A percentile compares a stretch with the other conserved stretches of the same genome.
phyloP scores from a whole-genome alignment of 2,329 filamentous ascomycete genomes.

The Curvularia eragrostidis region DNA sequence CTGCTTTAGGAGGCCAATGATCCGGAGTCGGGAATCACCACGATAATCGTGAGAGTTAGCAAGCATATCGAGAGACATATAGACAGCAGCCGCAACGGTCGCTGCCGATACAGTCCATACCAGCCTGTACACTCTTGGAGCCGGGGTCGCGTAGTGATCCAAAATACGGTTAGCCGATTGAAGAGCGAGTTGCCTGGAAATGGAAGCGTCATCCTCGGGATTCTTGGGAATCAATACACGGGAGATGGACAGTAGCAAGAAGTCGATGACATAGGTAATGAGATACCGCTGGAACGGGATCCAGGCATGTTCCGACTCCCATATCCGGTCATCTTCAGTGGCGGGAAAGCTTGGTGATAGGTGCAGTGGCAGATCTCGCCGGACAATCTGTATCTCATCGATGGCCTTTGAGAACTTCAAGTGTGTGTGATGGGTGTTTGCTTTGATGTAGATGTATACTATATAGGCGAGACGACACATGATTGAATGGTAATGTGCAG shows the following conservation, averaged over 20 bases:
- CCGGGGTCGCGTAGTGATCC: constrained; percentile 13
- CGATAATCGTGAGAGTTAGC: constrained; percentile 15
- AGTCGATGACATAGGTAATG: constrained; percentile 16
- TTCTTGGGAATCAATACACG: constrained; percentile 13
- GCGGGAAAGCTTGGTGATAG: constrained; percentile 14
- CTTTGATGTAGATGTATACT: constrained; percentile 22
- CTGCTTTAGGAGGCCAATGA: constrained; percentile 10
- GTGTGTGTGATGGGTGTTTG: constrained; percentile 19
- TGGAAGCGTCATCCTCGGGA: constrained; percentile 4
- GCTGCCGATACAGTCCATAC: constrained; percentile 20
- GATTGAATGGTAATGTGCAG: constrained; percentile 19
- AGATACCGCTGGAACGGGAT: constrained; percentile 21
- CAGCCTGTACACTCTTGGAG: constrained; percentile 16
- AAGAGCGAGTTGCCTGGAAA: constrained; percentile 11
- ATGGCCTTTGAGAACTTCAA: constrained; percentile 20
- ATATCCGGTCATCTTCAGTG: constrained; percentile 14
- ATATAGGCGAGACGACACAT: constrained; percentile 19
- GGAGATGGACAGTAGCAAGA: constrained; percentile 16
- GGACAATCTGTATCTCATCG: constrained; percentile 11
- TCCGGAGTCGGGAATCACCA: constrained; percentile 4
- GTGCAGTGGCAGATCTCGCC: constrained; percentile 11
- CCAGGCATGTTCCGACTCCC: constrained; percentile 18
- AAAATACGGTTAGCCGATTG: constrained; percentile 15
- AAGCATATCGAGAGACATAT: constrained; percentile 16
- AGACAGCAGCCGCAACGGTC: constrained; percentile 15